These are phyloP conservation scores for Bimuria novae-zelandiae DNA, from an alignment of 2,329 filamentous ascomycete species.

Conservation along the genomic window DNA sequence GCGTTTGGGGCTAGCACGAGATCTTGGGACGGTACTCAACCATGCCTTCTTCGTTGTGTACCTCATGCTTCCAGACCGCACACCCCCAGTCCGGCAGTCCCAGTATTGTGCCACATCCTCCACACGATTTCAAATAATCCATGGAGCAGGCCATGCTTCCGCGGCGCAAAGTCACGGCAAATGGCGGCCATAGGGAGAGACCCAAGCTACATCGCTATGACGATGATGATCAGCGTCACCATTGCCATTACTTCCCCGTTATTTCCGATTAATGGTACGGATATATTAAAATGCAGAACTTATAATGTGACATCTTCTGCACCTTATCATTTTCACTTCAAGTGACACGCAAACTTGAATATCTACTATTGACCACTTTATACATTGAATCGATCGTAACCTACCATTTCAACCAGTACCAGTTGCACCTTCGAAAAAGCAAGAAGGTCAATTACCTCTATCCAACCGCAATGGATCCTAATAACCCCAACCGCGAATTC, in stretches of 20 bases:
- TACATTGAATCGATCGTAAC: too few species aligned
- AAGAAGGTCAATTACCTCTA: neutral
- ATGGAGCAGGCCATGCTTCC: neutral
- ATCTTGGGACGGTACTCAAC: too few species aligned
- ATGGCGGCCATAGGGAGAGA: neutral
- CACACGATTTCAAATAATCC: neutral
- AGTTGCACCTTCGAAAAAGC: neutral
- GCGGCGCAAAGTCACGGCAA: neutral
- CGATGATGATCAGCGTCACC: neutral
- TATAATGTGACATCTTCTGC: too few species aligned
- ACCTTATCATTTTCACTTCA: too few species aligned
- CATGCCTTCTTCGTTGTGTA: too few species aligned
- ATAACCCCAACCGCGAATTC: constrained; percentile 56
- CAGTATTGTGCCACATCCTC: too few species aligned
- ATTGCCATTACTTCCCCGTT: neutral
- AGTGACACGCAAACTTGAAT: neutral
- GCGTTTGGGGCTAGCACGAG: too few species aligned
- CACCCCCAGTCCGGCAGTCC: too few species aligned
- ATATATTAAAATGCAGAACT: too few species aligned
- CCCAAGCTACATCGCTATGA: constrained; percentile 1
- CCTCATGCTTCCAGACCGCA: too few species aligned
- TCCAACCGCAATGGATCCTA: constrained; percentile 50
- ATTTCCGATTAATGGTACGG: neutral
- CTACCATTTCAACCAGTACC: neutral
- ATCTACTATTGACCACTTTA: too few species aligned